Conservation (phyloP, 2,329 filamentous ascomycete genomes). For the Penicillium sp. region DNA sequence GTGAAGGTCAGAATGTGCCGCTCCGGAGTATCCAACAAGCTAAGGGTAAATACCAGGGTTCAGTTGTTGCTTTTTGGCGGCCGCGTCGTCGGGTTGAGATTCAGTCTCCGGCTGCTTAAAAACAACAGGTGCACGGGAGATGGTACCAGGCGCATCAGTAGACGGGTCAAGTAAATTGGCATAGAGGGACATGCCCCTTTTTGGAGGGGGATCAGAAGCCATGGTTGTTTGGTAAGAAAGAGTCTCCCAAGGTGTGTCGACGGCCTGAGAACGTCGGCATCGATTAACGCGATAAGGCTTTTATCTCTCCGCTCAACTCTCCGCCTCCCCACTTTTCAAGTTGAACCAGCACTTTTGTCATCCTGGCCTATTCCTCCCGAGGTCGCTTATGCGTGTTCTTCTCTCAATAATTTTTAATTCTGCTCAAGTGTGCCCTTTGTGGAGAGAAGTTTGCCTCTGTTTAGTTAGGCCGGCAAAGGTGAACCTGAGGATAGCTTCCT, state of each 20-base stretch:
- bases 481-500: neutral
- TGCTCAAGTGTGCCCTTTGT: neutral
- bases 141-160: conserved; percentile 55
- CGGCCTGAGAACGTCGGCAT: neutral
- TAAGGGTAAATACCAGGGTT: conserved; percentile 58
- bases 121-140: conserved; percentile 71
- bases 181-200: conserved; percentile 68
- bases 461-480: neutral
- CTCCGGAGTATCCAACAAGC: conserved; percentile 24
- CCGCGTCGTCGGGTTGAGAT: conserved; percentile 46
- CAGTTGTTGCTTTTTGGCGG: conserved; percentile 63
- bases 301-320: neutral
- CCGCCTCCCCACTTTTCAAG: neutral
- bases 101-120: conserved; percentile 60
- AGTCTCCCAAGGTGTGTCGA: neutral
- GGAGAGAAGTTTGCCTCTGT: neutral
- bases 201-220: conserved; percentile 29
- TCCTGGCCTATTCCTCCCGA: neutral
- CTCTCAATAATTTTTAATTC: too few relatives aligned
- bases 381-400: neutral
- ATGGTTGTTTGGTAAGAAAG: conserved; percentile 16
- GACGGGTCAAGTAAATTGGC: conserved; percentile 71
- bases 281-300: neutral
- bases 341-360: neutral
- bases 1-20: conserved; percentile 11